A percentile compares a stretch with the other conserved stretches of the same genome.
phyloP scores from a whole-genome alignment of 208 protist species.

The Trypanosoma caninum region DNA sequence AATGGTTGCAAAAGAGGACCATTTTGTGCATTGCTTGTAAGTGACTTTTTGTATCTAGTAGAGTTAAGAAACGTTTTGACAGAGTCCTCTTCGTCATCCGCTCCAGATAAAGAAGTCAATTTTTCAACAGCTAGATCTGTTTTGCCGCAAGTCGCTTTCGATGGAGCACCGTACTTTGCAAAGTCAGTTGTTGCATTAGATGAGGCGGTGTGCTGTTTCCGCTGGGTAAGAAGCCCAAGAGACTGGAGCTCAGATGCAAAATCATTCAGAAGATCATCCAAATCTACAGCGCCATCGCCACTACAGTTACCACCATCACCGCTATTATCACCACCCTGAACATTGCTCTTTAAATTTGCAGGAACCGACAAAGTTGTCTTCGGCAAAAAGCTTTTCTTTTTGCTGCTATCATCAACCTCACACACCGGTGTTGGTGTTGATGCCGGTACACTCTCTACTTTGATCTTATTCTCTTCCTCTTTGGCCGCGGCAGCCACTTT shows the following conservation, averaged over 20 bases:
- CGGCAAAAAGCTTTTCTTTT: neutral
- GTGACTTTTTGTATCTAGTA: constrained; percentile 51
- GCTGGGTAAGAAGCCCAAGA: constrained; percentile 36
- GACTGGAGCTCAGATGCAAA: constrained; percentile 64
- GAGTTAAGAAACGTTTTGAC: constrained; percentile 56
- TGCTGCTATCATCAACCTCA: neutral
- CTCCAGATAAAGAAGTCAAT: neutral
- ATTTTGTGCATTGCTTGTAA: constrained; percentile 6
- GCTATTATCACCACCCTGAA: neutral
- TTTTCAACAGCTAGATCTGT: neutral
- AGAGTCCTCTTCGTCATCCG: constrained; percentile 22
- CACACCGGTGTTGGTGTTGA: neutral
- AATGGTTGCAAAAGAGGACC: constrained; percentile 2
- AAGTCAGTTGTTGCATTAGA: neutral
- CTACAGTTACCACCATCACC: neutral
- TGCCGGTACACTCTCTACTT: no score
- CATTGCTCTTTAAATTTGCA: neutral
- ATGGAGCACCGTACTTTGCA: neutral
- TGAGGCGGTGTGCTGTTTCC: constrained; percentile 12
- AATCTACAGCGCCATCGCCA: constrained; percentile 35
- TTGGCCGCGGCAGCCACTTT: neutral
- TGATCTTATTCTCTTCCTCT: neutral
- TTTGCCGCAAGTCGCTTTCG: neutral
- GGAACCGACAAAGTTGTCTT: neutral
- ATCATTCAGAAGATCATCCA: constrained; percentile 74